Conservation (phyloP, 2,329 filamentous ascomycete species). For the Monascus ruber region DNA sequence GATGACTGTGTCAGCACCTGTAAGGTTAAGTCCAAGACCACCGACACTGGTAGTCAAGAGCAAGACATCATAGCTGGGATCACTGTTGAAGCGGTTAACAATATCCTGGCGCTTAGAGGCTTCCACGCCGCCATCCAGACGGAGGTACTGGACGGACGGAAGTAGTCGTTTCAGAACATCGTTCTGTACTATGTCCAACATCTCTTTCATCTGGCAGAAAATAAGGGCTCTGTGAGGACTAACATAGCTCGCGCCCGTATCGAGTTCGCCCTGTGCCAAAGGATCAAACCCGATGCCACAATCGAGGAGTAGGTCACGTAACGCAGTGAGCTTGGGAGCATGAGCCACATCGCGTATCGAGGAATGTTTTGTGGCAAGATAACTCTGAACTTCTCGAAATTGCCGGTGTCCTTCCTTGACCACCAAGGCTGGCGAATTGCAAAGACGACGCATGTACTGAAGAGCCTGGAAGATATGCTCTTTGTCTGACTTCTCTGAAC, state of each 20-base stretch:
- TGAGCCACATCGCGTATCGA: slow-evolving; percentile 75
- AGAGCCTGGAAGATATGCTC: slow-evolving; percentile 98
- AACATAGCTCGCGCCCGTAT: slow-evolving; percentile 62
- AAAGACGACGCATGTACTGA: slow-evolving; percentile 98
- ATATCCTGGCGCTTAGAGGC: slow-evolving; percentile 91
- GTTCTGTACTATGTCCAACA: slow-evolving; percentile 97
- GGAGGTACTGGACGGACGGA: slow-evolving; percentile 83
- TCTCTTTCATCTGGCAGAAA: slow-evolving; percentile 99
- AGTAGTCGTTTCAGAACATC: slow-evolving; percentile 83
- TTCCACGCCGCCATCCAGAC: slow-evolving; percentile 89
- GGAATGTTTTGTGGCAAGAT: slow-evolving; percentile 67
- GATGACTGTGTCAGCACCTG: slow-evolving; percentile 94
- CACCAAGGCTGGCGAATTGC: slow-evolving; percentile 92
- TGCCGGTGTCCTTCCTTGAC: slow-evolving; percentile 88
- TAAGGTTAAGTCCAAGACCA: slow-evolving; percentile 86
- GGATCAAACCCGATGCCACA: slow-evolving; percentile 83
- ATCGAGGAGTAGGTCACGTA: slow-evolving; percentile 91
- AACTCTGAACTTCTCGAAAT: slow-evolving; percentile 75
- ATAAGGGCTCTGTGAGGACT: slow-evolving; percentile 91
- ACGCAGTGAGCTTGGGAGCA: slow-evolving; percentile 81
- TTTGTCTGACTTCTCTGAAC: slow-evolving; percentile 83
- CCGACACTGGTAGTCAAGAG: slow-evolving; percentile 91
- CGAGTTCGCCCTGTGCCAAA: slow-evolving; percentile 40
- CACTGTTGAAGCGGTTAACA: slow-evolving; percentile 97
- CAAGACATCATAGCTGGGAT: slow-evolving; percentile 90